A percentile compares a stretch with the other conserved stretches of the same genome.
Evolutionary conservation across 495 filamentous ascomycete species (phyloP).

Genomic region (Xylaria nigripes): DNA sequence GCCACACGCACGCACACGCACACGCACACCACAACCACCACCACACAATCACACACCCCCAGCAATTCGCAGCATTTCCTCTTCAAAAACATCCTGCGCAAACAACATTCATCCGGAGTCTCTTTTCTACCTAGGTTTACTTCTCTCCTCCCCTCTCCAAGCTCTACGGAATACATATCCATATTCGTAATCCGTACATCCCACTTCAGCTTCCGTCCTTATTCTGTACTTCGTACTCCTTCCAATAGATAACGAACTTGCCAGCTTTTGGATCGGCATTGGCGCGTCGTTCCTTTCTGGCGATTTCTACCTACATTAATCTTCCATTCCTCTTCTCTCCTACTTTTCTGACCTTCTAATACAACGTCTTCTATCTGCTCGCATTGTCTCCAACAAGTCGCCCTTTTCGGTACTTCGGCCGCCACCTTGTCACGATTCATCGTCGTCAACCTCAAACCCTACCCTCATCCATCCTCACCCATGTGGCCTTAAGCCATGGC

Average conservation of each 20-base stretch:
- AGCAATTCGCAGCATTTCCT: background rate
- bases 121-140: constrained; percentile 5
- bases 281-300: constrained; percentile 13
- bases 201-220: constrained; percentile 1
- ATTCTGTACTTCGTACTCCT: too few relatives aligned
- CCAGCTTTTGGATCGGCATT: constrained; percentile 4
- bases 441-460: constrained; percentile 13
- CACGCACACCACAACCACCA: constrained; percentile 5
- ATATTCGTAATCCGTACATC: constrained; percentile 6
- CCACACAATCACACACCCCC: background rate
- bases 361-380: constrained; percentile 17
- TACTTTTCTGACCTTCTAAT: constrained; percentile 18
- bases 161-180: too few relatives aligned
- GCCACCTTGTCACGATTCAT: constrained; percentile 7
- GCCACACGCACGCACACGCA: constrained; percentile 13
- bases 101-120: constrained; percentile 10
- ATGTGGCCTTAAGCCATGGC: constrained; percentile 37
- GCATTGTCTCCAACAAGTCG: background rate
- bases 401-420: constrained; percentile 7
- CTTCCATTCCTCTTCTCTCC: constrained; percentile 18
- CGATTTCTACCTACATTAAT: constrained; percentile 16
- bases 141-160: constrained; percentile 7
- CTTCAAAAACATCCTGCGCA: constrained; percentile 18
- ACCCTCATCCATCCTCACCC: constrained; percentile 13
- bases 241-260: background rate